A percentile compares a stretch with the other conserved stretches of the same genome.
phyloP scores from a whole-genome alignment of 2,329 filamentous ascomycete genomes.

The Alternaria gansuensis region DNA sequence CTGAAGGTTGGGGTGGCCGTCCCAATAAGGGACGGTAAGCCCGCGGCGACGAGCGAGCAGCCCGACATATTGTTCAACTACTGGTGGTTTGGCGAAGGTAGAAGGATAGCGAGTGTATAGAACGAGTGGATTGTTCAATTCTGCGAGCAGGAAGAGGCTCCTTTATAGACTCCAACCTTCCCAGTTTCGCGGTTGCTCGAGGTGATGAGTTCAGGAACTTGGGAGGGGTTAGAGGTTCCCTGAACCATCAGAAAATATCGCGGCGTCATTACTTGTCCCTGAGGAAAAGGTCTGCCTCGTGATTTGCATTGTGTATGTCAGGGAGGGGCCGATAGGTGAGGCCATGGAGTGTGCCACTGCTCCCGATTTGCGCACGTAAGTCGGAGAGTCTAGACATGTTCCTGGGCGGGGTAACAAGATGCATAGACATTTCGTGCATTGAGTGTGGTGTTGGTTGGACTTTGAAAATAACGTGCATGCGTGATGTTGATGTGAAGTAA shows the following conservation, averaged over 20 bases:
- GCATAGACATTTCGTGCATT: not conserved
- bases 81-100: not conserved
- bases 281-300: not conserved
- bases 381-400: not conserved
- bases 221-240: not conserved
- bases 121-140: not conserved
- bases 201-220: not conserved
- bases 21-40: conserved; percentile 17
- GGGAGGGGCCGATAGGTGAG: not conserved
- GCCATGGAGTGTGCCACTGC: not conserved
- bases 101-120: not conserved
- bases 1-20: conserved; percentile 23
- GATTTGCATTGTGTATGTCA: not conserved
- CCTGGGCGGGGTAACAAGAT: not conserved
- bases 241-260: not conserved
- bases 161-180: conserved; percentile 10
- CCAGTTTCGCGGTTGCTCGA: not conserved
- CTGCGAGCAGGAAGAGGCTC: not conserved
- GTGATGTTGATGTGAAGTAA: not conserved
- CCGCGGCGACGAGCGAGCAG: conserved; percentile 26
- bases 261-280: not conserved
- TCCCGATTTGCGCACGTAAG: not conserved
- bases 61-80: conserved; percentile 16
- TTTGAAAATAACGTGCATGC: not conserved
- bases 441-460: not conserved